Evolutionary conservation across 768 basidiomycete genomes (phyloP).

Genomic region (Sarcodon sp.): DNA sequence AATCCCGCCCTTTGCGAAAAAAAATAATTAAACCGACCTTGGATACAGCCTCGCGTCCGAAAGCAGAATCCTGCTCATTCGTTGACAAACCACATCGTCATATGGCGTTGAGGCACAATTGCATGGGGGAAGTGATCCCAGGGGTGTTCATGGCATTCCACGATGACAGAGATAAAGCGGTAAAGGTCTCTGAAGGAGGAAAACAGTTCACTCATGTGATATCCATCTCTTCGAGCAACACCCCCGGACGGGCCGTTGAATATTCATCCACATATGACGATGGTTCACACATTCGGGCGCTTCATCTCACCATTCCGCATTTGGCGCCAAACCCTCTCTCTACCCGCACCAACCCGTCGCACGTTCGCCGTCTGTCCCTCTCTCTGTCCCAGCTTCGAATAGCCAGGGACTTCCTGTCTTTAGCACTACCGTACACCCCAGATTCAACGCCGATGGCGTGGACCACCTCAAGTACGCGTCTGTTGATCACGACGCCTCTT

Average conservation of each 20-base stretch:
- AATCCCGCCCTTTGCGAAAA: background rate
- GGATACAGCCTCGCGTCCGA: background rate
- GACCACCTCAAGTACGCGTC: slow-evolving; percentile 4
- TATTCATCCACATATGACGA: background rate
- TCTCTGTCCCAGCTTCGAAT: slow-evolving; percentile 21
- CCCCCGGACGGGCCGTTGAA: background rate
- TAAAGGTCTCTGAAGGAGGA: slow-evolving; percentile 3
- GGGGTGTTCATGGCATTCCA: slow-evolving; percentile 12
- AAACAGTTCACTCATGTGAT: slow-evolving; percentile 14
- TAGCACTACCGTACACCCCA: slow-evolving; percentile 21
- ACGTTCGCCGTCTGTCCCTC: slow-evolving; percentile 10
- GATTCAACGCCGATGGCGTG: slow-evolving; percentile 2
- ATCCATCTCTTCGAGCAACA: slow-evolving; percentile 7
- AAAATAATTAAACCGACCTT: background rate
- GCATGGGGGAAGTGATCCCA: slow-evolving; percentile 12
- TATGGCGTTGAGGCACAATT: slow-evolving; percentile 1
- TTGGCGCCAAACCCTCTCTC: slow-evolving; percentile 9
- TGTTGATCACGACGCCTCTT: slow-evolving; percentile 16
- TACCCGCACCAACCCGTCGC: slow-evolving; percentile 1
- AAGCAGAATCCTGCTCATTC: background rate
- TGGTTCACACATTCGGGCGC: slow-evolving; percentile 1
- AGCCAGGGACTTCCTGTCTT: slow-evolving; percentile 29
- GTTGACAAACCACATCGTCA: background rate
- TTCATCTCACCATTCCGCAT: background rate
- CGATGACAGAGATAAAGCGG: background rate